Percentiles rank a stretch among this genome's conserved stretches.
These are phyloP conservation scores for Starmerella etchellsii DNA, from an alignment of 805 yeast species.

Conservation along the genomic window DNA sequence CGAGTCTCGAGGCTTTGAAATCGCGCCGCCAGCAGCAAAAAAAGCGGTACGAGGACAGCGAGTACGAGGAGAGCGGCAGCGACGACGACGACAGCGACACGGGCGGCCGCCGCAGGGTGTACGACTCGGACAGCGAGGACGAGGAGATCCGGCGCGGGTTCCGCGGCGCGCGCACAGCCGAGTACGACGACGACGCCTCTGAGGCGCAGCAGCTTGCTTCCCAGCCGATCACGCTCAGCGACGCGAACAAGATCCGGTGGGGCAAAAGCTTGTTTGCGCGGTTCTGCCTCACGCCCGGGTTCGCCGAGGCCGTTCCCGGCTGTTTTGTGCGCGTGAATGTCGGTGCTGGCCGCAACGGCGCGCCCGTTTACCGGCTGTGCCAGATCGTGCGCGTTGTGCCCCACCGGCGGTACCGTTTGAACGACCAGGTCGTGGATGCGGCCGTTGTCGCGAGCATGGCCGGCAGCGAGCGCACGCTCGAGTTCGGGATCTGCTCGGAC, in stretches of 20 bases:
- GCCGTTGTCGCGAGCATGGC: slow-evolving; percentile 75
- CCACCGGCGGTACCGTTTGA: slow-evolving; percentile 37
- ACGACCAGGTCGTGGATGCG: slow-evolving; percentile 39
- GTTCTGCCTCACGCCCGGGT: slow-evolving; percentile 71
- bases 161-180: slow-evolving; percentile 26
- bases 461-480: slow-evolving; percentile 55
- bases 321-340: slow-evolving; percentile 75
- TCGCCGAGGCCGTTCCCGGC: slow-evolving; percentile 54
- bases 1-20: slow-evolving; percentile 60
- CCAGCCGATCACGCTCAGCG: slow-evolving; percentile 41
- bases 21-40: slow-evolving; percentile 35
- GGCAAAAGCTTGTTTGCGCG: slow-evolving; percentile 67
- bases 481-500: slow-evolving; percentile 71
- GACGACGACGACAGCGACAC: slow-evolving; percentile 21
- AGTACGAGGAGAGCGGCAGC: slow-evolving; percentile 22
- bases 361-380: slow-evolving; percentile 69
- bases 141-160: slow-evolving; percentile 14
- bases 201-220: slow-evolving; percentile 27
- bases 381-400: slow-evolving; percentile 53
- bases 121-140: slow-evolving; percentile 34
- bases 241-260: slow-evolving; percentile 58
- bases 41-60: slow-evolving; percentile 29
- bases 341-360: slow-evolving; percentile 53
- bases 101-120: neutral
- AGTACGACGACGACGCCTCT: slow-evolving; percentile 31